Base-by-base conservation (phyloP, 2,329 filamentous ascomycete genomes). In the Madurella fahalii region DNA sequence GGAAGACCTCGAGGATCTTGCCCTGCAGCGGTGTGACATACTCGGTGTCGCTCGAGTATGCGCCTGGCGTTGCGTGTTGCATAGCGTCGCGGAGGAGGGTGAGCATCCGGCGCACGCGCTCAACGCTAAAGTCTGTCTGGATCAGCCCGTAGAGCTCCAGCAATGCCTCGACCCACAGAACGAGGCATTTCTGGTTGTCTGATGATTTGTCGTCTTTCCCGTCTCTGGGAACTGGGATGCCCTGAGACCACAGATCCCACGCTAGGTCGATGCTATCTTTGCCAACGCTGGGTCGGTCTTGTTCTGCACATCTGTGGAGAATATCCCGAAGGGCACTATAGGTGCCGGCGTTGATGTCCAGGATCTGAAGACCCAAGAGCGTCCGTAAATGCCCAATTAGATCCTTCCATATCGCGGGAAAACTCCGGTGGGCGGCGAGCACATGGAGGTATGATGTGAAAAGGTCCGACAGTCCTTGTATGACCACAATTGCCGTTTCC, bases 121-220 rank as follows among this genome's bases (percentile, higher is more conserved):
- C 77, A 0, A 82, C 74, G 9, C 80, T 79, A 17, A 96, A 73
- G 15, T 83, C 79, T 8, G 77, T 72, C 54, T 86, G 79, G 46
- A 90, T 82, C 5, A 96, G 79, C 1, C 83, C 81, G 65, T 96
- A 95, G 1, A 97, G 78, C 62, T 94, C 86, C 53, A 84, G 77
- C 40, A 94, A 81, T 1, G 87, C 80, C 18, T 85, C 80, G 1
- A 94, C 81, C 72, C 96, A 96, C n/a, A 91, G 88, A 31, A 89
- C 74, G n/a, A 93, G 80, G 11, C 89, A 91, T 53, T 86, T 85
- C 66, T 96, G 90, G 61, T 94, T 95, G 58, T 88, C 81, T 2
- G 72, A 72, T 0, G 75, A 70, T 47, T 77, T 77, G 40, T 78
- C 73, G 13, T 73, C 65, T 16, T 71, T 65, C 12, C 70, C 66